Evolutionary conservation across 805 yeast species (phyloP).

Genomic region (Wickerhamomyces tratensis): DNA sequence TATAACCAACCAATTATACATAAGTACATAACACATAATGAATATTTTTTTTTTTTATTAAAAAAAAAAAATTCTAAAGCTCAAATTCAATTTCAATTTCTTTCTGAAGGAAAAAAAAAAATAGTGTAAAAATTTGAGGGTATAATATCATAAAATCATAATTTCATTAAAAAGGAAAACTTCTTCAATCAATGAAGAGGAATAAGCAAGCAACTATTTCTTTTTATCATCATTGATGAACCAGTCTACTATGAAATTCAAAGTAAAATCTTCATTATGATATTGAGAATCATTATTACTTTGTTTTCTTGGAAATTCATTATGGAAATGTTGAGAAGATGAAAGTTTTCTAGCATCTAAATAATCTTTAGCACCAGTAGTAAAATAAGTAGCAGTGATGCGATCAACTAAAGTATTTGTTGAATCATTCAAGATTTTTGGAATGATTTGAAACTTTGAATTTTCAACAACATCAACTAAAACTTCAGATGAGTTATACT

Average conservation of each 20-base stretch:
- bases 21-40: no score
- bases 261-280: constrained; percentile 18
- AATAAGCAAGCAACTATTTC: neutral
- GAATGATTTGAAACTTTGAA: neutral
- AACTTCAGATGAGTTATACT: constrained; percentile 3
- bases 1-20: no score
- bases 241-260: constrained; percentile 16
- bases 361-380: neutral
- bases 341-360: neutral
- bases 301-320: constrained; percentile 19
- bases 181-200: no score
- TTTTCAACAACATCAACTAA: neutral
- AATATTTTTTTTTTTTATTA: no score
- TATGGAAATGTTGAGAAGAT: constrained; percentile 9
- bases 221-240: constrained; percentile 9
- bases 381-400: neutral
- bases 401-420: neutral
- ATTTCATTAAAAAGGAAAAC: no score
- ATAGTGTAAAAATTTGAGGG: no score
- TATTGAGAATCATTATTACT: constrained; percentile 18
- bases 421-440: neutral
- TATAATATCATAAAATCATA: no score
- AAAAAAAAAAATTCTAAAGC: no score
- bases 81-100: no score
- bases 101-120: no score